A percentile compares a stretch with the other conserved stretches of the same genome.
Conservation (phyloP, 2,329 filamentous ascomycete genomes). For the Alternaria conjuncta region DNA sequence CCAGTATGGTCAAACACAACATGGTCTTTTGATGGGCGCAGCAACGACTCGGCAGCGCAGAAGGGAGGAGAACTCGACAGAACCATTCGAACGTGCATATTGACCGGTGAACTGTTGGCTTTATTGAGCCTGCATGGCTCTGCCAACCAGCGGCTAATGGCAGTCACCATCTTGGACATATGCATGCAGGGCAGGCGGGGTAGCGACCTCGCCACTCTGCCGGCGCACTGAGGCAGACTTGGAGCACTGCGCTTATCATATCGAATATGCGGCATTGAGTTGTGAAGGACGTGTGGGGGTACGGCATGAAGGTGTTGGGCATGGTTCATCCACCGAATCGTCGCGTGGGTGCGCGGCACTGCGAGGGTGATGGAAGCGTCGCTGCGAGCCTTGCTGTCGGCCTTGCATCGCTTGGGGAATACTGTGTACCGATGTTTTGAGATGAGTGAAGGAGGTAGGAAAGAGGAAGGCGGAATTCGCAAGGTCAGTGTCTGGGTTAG, state of each 20-base stretch:
- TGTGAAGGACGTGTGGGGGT: neutral
- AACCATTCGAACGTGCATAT: neutral
- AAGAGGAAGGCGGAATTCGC: neutral
- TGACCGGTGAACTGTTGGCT: neutral
- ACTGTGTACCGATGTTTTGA: neutral
- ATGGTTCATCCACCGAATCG: neutral
- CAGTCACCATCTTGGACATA: neutral
- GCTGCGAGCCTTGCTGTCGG: neutral
- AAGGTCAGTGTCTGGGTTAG: rapidly evolving
- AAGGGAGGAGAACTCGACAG: neutral
- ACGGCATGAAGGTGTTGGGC: neutral
- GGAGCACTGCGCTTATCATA: too few relatives aligned
- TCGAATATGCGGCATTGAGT: too few relatives aligned
- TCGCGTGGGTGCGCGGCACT: neutral
- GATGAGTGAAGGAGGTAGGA: neutral
- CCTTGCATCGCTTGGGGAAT: neutral
- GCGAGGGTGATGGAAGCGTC: neutral
- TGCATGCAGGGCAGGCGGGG: neutral
- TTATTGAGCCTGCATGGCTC: neutral
- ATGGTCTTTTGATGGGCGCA: neutral
- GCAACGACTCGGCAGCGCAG: too few relatives aligned
- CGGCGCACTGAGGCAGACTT: neutral
- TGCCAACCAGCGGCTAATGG: neutral
- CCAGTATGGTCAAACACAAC: too few relatives aligned
- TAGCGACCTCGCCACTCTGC: neutral